phyloP scores from a whole-genome alignment of 2,329 filamentous ascomycete genomes.

The Penicillium sp. region DNA sequence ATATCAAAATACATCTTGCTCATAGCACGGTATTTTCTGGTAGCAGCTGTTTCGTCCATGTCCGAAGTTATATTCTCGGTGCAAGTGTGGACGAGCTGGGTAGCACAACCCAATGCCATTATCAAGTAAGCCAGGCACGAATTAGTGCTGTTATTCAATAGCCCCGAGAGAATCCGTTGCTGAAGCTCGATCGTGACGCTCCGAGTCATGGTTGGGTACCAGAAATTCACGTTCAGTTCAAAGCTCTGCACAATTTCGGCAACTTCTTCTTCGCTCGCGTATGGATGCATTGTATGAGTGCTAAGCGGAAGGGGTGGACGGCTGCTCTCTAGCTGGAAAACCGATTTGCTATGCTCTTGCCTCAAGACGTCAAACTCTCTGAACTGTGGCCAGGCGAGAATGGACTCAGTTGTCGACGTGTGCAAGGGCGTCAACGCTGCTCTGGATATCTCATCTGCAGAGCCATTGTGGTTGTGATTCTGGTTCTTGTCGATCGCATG shows the following conservation, averaged over 20 bases:
- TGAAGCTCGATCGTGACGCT: slow-evolving; percentile 34
- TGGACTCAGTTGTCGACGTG: slow-evolving; percentile 49
- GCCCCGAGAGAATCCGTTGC: slow-evolving; percentile 29
- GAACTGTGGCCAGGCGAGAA: slow-evolving; percentile 52
- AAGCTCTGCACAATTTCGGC: slow-evolving; percentile 43
- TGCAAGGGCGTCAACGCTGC: slow-evolving; percentile 50
- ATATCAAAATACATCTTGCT: slow-evolving; percentile 46
- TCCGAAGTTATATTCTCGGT: slow-evolving; percentile 16
- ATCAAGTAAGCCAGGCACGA: slow-evolving; percentile 46
- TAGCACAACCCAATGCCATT: slow-evolving; percentile 48
- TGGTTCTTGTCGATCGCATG: slow-evolving; percentile 18
- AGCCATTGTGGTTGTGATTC: not conserved
- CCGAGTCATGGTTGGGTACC: slow-evolving; percentile 50
- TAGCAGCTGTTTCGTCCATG: slow-evolving; percentile 26
- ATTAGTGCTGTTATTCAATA: slow-evolving; percentile 35
- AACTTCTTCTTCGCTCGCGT: slow-evolving; percentile 41
- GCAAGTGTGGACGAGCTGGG: slow-evolving; percentile 36
- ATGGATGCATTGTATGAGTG: slow-evolving; percentile 34
- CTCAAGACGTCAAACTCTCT: slow-evolving; percentile 43
- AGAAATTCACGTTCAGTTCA: slow-evolving; percentile 49
- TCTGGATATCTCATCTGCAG: slow-evolving; percentile 36
- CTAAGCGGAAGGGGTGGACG: slow-evolving; percentile 32
- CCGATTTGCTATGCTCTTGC: slow-evolving; percentile 39
- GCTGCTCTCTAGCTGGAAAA: slow-evolving; percentile 48
- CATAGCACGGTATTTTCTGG: slow-evolving; percentile 27